Percentiles rank a stretch among this genome's conserved stretches.
Conservation (phyloP, 1,139 yeast genomes). For the Pichia sp. region DNA sequence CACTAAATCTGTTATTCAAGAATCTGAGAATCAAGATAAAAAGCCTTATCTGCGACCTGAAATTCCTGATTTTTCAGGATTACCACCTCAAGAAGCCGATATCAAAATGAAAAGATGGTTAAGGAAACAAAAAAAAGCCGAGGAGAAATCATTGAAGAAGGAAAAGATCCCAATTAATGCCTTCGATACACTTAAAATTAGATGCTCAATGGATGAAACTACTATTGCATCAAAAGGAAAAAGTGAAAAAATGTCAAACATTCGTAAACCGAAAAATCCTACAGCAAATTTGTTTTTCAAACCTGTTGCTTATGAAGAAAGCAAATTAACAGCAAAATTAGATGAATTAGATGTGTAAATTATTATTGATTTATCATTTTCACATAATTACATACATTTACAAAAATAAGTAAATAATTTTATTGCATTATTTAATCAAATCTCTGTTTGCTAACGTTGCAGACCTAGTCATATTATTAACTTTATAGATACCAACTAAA, state of each 20-base stretch:
- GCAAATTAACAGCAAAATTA: conserved; percentile 5
- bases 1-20: background rate
- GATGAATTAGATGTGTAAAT: conserved; percentile 9
- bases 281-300: conserved; percentile 14
- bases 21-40: too few species aligned
- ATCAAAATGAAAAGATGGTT: conserved; percentile 6
- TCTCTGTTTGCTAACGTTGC: conserved; percentile 69
- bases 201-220: conserved; percentile 14
- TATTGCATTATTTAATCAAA: conserved; percentile 13
- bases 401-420: too few species aligned
- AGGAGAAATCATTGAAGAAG: conserved; percentile 5
- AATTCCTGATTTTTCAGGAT: conserved; percentile 7
- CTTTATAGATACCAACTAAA: conserved; percentile 92
- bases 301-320: conserved; percentile 11
- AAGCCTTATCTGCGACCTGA: background rate
- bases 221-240: conserved; percentile 10
- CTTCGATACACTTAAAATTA: conserved; percentile 4
- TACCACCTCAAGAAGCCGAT: conserved; percentile 5
- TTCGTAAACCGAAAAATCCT: conserved; percentile 7
- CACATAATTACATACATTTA: too few species aligned
- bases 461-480: conserved; percentile 82
- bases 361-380: too few species aligned
- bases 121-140: conserved; percentile 3
- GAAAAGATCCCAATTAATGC: background rate
- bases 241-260: background rate